Evolutionary conservation across 129 eudicot species (phyloP), one percentile per base, ranked within the genome.

Genomic region (Apium graveolens): DNA sequence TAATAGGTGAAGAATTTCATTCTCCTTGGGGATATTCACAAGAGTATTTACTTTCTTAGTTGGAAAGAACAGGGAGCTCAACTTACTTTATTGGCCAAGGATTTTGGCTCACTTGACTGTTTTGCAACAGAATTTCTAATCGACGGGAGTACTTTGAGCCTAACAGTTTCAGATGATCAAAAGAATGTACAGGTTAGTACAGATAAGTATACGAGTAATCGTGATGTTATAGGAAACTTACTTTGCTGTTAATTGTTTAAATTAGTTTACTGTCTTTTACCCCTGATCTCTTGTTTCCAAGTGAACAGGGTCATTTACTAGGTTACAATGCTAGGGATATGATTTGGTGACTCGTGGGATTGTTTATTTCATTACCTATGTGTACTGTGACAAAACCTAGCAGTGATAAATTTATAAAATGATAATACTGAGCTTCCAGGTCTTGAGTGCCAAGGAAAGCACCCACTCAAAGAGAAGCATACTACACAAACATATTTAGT

Each of bases 61-160:
- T 90, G 98, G 98, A 95, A 91, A 85, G 97, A 95, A 73, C 97
- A 89, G 63, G 98, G 93, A 43, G 84, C 97, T 80, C 97, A 95
- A 75, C 92, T 95, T 74, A 95, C 85, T 70, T 84, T 95, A 77
- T 73, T 95, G 86, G 97, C 97, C n/a, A 95, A 95, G 81, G 98
- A 95, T 88, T 95, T 95, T 83, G 97, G 97, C n/a, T 88, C 93
- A 31, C 89, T 95, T 39, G 88, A 95, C 82, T 95, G 97, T 77
- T 90, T 88, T 57, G 92, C 97, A 66, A 95, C 98, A 9, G 98
- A 95, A 79, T 95, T 95, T 79, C 83, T 95, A 77, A 95, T 95
- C 2, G 98, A 95, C 73, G 98, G 98, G 73, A 90, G 91, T 81
- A 95, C 97, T 46, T 97, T 95, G 70, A 91, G 97, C 78, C 97